These are phyloP conservation scores for Aspergillus hiratsukae DNA, from an alignment of 2,329 filamentous ascomycete genomes.

Conservation along the genomic window DNA sequence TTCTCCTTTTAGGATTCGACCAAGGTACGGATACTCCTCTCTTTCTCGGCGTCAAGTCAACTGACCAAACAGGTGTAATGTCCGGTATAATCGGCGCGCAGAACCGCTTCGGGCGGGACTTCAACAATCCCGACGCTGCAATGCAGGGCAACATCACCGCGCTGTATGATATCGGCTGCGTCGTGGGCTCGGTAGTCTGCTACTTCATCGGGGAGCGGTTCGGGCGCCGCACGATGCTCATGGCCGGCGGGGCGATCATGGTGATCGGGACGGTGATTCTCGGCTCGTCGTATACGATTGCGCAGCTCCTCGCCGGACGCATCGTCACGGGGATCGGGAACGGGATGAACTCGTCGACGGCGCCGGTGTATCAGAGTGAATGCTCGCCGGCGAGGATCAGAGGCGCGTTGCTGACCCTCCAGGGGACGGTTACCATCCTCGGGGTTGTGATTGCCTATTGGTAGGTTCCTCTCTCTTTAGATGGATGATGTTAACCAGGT, in stretches of 20 bases:
- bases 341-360: conserved; percentile 23
- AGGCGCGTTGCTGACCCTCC: conserved; percentile 21
- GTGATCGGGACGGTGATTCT: conserved; percentile 30
- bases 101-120: conserved; percentile 39
- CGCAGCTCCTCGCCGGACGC: conserved; percentile 46
- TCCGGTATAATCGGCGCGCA: conserved; percentile 42
- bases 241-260: conserved; percentile 37
- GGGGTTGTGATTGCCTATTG: conserved; percentile 21
- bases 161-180: conserved; percentile 31
- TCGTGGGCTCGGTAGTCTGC: conserved; percentile 27
- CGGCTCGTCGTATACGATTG: conserved; percentile 35
- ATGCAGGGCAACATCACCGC: conserved; percentile 37
- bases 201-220: conserved; percentile 40
- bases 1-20: conserved; percentile 43
- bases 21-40: conserved; percentile 31
- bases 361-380: conserved; percentile 30
- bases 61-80: conserved; percentile 14
- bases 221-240: conserved; percentile 41
- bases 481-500: conserved; percentile 10
- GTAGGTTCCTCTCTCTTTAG: conserved; percentile 21
- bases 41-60: no score
- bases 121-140: conserved; percentile 33
- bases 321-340: conserved; percentile 43
- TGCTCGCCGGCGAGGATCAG: conserved; percentile 21
- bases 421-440: conserved; percentile 24